These are phyloP conservation scores for Avena sativa DNA, from an alignment of 176 grass and related monocot species.

Conservation along the genomic window DNA sequence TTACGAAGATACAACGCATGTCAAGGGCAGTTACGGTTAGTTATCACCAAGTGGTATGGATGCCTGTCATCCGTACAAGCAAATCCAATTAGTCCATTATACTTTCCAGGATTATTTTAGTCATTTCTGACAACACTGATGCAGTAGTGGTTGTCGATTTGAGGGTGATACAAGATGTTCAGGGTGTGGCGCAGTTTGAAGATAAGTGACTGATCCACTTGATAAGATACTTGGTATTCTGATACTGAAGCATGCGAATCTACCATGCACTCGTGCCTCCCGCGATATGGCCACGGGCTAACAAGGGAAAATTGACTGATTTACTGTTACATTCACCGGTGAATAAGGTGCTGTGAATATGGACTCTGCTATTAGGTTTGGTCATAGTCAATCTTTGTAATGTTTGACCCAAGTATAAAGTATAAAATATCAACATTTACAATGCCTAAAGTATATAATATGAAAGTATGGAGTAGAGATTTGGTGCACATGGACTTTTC, in stretches of 20 bases:
- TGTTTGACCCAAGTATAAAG: too few relatives aligned
- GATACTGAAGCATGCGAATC: background rate
- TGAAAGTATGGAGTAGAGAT: too few relatives aligned
- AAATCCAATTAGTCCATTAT: background rate
- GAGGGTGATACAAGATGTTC: background rate
- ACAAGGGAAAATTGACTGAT: background rate
- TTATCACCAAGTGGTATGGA: background rate
- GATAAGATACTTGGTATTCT: constrained; percentile 12
- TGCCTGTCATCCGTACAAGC: constrained; percentile 8
- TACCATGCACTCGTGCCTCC: constrained; percentile 7
- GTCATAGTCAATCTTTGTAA: too few relatives aligned
- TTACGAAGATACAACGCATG: background rate
- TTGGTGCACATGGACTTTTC: too few relatives aligned
- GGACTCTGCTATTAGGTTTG: too few relatives aligned
- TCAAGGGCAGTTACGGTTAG: background rate
- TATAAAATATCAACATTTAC: too few relatives aligned
- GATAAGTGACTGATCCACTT: background rate
- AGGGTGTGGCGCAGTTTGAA: constrained; percentile 1
- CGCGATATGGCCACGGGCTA: constrained; percentile 25
- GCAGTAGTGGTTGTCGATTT: background rate
- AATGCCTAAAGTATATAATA: too few relatives aligned
- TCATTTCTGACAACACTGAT: background rate
- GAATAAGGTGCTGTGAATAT: background rate
- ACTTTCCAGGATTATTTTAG: background rate
- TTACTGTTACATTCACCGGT: background rate